Evolutionary conservation across 305 asterid species (phyloP).

Genomic region (Striga hermonthica): DNA sequence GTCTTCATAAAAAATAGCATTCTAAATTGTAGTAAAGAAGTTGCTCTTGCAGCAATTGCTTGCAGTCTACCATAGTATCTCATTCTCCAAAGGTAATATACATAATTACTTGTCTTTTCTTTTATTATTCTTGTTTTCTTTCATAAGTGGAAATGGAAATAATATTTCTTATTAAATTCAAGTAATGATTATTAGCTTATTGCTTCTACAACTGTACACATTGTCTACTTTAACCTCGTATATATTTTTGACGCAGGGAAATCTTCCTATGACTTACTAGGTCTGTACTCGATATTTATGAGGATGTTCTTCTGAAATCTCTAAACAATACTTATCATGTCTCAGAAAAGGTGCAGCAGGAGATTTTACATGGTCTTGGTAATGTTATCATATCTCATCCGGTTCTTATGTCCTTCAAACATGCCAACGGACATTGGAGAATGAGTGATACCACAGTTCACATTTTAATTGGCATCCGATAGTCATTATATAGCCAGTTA

Average conservation of each 20-base stretch:
- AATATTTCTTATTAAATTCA: no score
- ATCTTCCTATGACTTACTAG: conserved; percentile 63
- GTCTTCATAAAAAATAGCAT: conserved; percentile 76
- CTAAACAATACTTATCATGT: conserved; percentile 48
- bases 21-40: conserved; percentile 88
- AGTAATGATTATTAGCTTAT: neutral
- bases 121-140: no score
- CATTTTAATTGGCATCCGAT: conserved; percentile 12
- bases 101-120: neutral
- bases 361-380: conserved; percentile 93
- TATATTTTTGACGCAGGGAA: conserved; percentile 58
- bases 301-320: conserved; percentile 69
- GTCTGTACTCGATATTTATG: conserved; percentile 85
- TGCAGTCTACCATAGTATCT: conserved; percentile 84
- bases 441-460: conserved; percentile 31
- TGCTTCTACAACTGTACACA: conserved; percentile 24
- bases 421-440: conserved; percentile 29
- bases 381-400: conserved; percentile 35
- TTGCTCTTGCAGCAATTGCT: conserved; percentile 89
- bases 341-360: conserved; percentile 90
- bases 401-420: conserved; percentile 19
- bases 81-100: conserved; percentile 81
- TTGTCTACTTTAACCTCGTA: conserved; percentile 27
- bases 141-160: no score
- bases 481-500: conserved; percentile 16